phyloP scores from a whole-genome alignment of 2,329 filamentous ascomycete species.

The Metarhizium robertsii region DNA sequence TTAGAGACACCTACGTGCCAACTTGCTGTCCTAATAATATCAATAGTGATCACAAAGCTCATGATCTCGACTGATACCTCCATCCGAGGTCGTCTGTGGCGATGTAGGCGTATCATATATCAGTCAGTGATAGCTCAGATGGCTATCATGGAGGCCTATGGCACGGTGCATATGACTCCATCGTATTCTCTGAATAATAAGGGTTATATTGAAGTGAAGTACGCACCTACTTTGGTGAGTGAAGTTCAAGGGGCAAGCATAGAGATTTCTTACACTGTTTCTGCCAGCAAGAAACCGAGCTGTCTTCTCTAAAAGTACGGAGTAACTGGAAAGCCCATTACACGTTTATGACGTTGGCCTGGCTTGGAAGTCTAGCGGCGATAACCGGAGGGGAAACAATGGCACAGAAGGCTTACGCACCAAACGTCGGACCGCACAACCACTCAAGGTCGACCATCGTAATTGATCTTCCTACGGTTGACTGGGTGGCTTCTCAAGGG shows the following conservation, averaged over 20 bases:
- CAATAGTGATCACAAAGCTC: not conserved
- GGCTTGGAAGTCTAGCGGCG: not conserved
- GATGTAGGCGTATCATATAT: not conserved
- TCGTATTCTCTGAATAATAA: not conserved
- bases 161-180: not conserved
- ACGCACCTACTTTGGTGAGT: not conserved
- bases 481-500: not conserved
- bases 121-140: not conserved
- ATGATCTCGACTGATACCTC: not conserved
- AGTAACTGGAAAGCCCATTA: not conserved
- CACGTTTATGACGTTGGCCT: not conserved
- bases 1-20: not conserved
- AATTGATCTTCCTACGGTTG: not conserved
- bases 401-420: not conserved
- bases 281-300: not conserved
- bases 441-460: not conserved
- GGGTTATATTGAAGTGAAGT: not conserved
- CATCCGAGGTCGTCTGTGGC: not conserved
- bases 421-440: not conserved
- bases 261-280: not conserved
- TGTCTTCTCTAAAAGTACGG: not conserved
- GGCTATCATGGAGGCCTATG: not conserved
- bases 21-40: not conserved
- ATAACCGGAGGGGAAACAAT: not conserved
- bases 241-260: not conserved